Conservation (phyloP, 805 yeast species). For the Zygotorulaspora sp. region DNA sequence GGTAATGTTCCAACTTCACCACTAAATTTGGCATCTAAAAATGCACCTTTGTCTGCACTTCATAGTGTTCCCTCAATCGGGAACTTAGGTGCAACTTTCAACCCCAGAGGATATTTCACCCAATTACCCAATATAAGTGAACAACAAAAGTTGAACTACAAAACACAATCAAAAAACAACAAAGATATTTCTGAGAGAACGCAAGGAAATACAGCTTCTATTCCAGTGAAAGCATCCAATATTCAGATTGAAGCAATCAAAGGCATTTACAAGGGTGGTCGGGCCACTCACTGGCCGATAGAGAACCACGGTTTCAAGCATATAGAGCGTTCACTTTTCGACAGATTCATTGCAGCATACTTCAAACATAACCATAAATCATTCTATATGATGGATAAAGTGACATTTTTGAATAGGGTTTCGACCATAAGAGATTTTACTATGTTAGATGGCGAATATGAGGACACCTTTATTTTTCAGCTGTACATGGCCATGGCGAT, state of each 20-base stretch:
- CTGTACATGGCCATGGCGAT: conserved; percentile 50
- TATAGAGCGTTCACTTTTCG: conserved; percentile 34
- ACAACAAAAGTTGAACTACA: conserved; percentile 4
- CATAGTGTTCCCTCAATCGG: background rate
- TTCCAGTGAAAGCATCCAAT: conserved; percentile 29
- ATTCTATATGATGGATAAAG: conserved; percentile 42
- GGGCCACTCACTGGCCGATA: conserved; percentile 26
- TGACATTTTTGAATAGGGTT: conserved; percentile 35
- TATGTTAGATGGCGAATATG: conserved; percentile 25
- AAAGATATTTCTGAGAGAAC: conserved; percentile 13
- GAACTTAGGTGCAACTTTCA: background rate
- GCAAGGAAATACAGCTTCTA: conserved; percentile 20
- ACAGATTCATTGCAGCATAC: conserved; percentile 41
- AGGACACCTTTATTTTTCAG: conserved; percentile 39
- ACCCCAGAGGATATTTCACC: background rate
- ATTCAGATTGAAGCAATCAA: conserved; percentile 32
- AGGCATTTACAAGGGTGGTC: conserved; percentile 32
- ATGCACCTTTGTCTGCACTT: conserved; percentile 1
- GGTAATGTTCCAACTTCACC: conserved; percentile 3
- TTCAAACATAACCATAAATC: conserved; percentile 43
- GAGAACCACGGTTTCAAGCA: conserved; percentile 27
- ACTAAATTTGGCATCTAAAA: background rate
- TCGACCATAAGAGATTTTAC: conserved; percentile 32
- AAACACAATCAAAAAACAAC: conserved; percentile 3
- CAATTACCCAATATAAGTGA: background rate